Conservation (phyloP, 176 grass and related monocot genomes). For the Oryza officinalis region DNA sequence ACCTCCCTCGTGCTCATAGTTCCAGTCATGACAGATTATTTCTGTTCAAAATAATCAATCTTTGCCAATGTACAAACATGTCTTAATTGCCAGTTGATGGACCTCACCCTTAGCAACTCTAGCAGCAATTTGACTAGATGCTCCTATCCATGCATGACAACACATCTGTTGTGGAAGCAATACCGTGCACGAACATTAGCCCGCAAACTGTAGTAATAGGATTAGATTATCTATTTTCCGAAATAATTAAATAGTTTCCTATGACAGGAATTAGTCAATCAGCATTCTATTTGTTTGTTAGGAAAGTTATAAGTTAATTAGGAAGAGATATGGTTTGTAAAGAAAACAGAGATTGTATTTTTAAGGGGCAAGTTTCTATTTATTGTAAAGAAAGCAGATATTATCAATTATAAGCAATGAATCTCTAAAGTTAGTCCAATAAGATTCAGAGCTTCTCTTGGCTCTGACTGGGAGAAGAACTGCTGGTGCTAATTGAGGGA, state of each 20-base stretch:
- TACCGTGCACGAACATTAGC: neutral
- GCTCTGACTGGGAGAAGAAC: no score
- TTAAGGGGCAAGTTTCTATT: no score
- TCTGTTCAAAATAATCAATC: neutral
- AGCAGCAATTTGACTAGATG: neutral
- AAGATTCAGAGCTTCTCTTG: no score
- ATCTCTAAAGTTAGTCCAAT: no score
- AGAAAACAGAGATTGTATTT: no score
- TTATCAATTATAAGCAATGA: no score
- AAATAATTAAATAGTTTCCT: neutral
- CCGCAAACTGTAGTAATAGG: neutral
- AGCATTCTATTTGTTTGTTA: neutral
- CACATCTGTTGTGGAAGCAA: neutral
- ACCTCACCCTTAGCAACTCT: neutral
- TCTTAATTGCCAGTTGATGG: neutral
- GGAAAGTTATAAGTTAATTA: no score
- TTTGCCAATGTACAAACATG: neutral
- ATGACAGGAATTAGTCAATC: neutral
- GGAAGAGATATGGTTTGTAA: no score
- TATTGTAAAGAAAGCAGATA: no score
- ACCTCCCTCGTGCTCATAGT: neutral
- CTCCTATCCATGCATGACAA: neutral
- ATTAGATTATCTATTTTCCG: no score
- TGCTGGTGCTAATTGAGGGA: no score
- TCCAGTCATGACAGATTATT: neutral